phyloP scores from a whole-genome alignment of 1,139 yeast genomes.

The Meyerozyma guilliermondii region DNA sequence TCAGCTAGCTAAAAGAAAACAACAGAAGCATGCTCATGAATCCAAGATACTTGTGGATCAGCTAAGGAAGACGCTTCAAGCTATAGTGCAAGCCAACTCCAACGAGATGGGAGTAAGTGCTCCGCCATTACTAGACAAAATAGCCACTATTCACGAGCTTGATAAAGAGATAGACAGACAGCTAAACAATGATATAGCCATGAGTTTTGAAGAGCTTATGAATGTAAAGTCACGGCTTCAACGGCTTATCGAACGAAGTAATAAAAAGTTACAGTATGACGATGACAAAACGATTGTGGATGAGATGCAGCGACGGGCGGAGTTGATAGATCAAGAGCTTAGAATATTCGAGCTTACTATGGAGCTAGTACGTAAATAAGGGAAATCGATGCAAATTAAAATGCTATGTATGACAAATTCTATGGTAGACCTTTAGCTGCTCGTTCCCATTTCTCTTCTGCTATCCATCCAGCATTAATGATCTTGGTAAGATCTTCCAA shows the following conservation, averaged over 20 bases:
- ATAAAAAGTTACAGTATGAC: conserved; percentile 10
- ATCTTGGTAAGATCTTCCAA: conserved; percentile 55
- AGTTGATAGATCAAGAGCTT: conserved; percentile 19
- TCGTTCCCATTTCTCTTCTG: conserved; percentile 59
- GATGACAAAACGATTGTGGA: conserved; percentile 10
- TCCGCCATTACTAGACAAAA: conserved; percentile 30
- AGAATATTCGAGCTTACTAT: conserved; percentile 19
- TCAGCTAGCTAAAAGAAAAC: conserved; percentile 32
- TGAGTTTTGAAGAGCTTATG: conserved; percentile 21
- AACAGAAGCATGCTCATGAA: conserved; percentile 22
- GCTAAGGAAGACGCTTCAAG: conserved; percentile 19
- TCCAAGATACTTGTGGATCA: conserved; percentile 27
- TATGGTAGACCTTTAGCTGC: conserved; percentile 44
- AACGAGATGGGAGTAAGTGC: conserved; percentile 15
- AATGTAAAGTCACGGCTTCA: conserved; percentile 17
- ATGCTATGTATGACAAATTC: not conserved
- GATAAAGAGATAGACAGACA: conserved; percentile 35
- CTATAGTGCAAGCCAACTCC: conserved; percentile 26
- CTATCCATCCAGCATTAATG: conserved; percentile 67
- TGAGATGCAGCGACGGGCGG: conserved; percentile 18
- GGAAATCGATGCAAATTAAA: not conserved
- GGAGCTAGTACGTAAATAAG: conserved; percentile 5
- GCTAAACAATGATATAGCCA: conserved; percentile 22
- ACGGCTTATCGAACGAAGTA: conserved; percentile 15
- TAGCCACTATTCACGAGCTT: conserved; percentile 40